Base-by-base conservation (phyloP, 352 stramenopile species). In the Pythium monospermum region DNA sequence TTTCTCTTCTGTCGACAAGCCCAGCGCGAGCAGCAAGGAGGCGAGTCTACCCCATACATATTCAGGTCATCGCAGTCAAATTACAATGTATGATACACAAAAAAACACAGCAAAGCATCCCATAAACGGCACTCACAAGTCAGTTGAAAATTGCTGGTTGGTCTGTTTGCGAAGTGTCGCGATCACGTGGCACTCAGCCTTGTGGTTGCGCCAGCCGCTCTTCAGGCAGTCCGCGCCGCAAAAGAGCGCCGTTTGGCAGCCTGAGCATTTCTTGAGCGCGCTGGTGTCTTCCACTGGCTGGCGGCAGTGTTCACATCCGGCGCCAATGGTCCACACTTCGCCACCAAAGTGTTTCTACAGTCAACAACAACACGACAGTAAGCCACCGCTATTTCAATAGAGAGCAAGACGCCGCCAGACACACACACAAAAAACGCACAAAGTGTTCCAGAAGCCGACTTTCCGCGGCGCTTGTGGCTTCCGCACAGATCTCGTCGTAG, bases 391-490 rank as follows among this genome's bases (percentile, higher is more conserved):
- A 49, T 1, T 5, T 10, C 28, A 51, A 13, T 15, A 6, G 21
- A 10, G 4, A 16, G 5, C 5, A 30, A 6, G 27, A 19, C 13
- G 15, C 8, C 30, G 8, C 23, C 16, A 2, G 7, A 39, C 43
- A 22, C 37, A 26, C 3, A 25, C 16, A 35, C 30, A 13, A 38
- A 21, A 5, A 3, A 60, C 64, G 25, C 43, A 83, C 71, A 42
- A 87, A 87, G 62, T 91, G 76, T 37, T 87, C 76, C 41, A 88
- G 64, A 45, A 91, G 53, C 21, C 79, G 76, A 56, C 53, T 72
- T 60, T 88, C 76, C 2, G 79, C 79, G 3, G 71, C 79, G 42
- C 64, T 71, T n/a, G 61, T 76, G 27, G 72, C 76, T 38, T 84
- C 71, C 30, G 71, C 64, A 55, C 79, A 88, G 25, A 84, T 28